Percentiles rank a stretch among this genome's conserved stretches.
Conservation (phyloP, 2,329 filamentous ascomycete species). For the Colletotrichum sp. region DNA sequence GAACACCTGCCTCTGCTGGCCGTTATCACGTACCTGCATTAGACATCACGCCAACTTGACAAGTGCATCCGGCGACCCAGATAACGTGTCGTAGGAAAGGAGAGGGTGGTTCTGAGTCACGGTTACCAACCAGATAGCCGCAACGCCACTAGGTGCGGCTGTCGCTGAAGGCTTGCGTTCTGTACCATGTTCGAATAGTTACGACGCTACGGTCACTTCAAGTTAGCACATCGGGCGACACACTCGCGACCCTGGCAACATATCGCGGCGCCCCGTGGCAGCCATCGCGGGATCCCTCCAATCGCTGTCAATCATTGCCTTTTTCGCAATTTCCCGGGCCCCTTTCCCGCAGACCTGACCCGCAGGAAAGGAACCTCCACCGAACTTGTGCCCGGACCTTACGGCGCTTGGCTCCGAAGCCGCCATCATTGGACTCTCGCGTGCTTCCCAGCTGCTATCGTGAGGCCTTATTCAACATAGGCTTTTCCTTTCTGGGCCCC, state of each 20-base stretch:
- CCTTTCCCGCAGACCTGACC: constrained; percentile 3
- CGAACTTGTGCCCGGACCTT: background rate
- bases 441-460: background rate
- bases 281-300: constrained; percentile 11
- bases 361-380: background rate
- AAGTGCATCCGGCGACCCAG: background rate
- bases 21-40: background rate
- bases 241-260: background rate
- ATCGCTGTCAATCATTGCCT: constrained; percentile 14
- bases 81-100: background rate
- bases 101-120: background rate
- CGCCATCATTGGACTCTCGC: background rate
- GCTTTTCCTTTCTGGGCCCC: background rate
- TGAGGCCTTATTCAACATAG: background rate
- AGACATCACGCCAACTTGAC: background rate
- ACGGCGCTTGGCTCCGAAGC: background rate
- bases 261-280: background rate
- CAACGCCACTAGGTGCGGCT: background rate
- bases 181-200: background rate
- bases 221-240: constrained; percentile 5
- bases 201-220: background rate
- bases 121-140: background rate
- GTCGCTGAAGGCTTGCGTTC: background rate
- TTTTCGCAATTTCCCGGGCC: constrained; percentile 18
- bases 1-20: background rate